Evolutionary conservation across 2,329 filamentous ascomycete genomes (phyloP).

Genomic region (Colletotrichum horii): DNA sequence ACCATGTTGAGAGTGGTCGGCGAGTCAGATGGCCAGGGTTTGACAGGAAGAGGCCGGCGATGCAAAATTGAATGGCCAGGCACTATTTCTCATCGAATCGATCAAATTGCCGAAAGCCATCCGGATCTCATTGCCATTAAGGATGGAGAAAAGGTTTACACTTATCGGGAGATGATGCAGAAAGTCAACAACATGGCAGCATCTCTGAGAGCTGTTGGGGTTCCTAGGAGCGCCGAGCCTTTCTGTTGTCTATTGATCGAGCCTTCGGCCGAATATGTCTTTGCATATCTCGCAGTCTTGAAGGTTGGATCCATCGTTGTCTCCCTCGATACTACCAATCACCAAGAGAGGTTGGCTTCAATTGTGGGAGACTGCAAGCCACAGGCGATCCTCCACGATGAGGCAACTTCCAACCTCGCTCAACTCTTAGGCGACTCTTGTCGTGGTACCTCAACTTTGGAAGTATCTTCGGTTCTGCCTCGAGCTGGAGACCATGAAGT

Average conservation of each 20-base stretch:
- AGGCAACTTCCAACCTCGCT: background rate
- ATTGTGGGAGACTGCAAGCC: background rate
- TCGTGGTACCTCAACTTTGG: accelerated
- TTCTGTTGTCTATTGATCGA: background rate
- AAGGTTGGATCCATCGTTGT: conserved; percentile 42
- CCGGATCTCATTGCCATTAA: background rate
- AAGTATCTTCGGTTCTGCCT: background rate
- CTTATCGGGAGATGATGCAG: background rate
- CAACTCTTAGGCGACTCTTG: background rate
- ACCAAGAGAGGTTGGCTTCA: background rate
- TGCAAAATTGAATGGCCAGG: background rate
- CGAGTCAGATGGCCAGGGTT: background rate
- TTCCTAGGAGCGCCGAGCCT: conserved; percentile 41
- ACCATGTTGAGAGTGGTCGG: background rate
- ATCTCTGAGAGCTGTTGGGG: conserved; percentile 30
- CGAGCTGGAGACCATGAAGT: background rate
- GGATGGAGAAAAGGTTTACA: background rate
- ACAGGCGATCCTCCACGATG: background rate
- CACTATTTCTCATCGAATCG: background rate
- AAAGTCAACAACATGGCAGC: background rate
- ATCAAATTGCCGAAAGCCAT: background rate
- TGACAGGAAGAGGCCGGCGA: background rate
- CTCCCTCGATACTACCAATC: conserved; percentile 31
- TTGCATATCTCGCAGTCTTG: conserved; percentile 44
- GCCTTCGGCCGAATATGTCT: conserved; percentile 34